phyloP scores from a whole-genome alignment of 2,329 filamentous ascomycete genomes.

The Stromatinia cepivora region DNA sequence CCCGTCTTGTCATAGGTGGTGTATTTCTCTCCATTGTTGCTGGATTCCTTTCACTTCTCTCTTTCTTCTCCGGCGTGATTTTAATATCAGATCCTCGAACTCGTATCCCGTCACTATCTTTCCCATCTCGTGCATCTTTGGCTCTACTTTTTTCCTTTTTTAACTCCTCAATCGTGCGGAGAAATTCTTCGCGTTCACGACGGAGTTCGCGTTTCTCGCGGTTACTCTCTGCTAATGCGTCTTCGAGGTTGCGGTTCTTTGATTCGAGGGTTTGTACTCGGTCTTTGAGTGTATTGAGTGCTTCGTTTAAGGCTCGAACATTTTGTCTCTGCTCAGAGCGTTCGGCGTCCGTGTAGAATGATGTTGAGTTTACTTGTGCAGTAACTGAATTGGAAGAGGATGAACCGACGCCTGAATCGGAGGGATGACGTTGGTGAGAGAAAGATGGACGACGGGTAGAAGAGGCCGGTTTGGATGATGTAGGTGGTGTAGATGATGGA shows the following conservation, averaged over 20 bases:
- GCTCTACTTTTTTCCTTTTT: constrained; percentile 7
- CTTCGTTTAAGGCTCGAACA: constrained; percentile 7
- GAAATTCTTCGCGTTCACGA: constrained; percentile 13
- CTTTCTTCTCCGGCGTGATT: constrained; percentile 7
- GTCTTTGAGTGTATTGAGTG: constrained; percentile 13
- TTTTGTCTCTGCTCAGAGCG: constrained; percentile 5
- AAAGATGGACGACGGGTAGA: constrained; percentile 1
- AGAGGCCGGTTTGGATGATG: not conserved
- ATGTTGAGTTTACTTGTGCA: constrained; percentile 1
- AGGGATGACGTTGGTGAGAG: constrained; percentile 8
- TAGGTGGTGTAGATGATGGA: not conserved
- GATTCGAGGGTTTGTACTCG: constrained; percentile 9
- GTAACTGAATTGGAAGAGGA: constrained; percentile 12
- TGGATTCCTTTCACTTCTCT: not conserved
- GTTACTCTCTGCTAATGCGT: constrained; percentile 17
- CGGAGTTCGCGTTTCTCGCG: constrained; percentile 18
- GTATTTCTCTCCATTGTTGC: constrained; percentile 4
- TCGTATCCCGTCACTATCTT: constrained; percentile 14
- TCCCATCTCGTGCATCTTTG: not conserved
- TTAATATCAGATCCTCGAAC: not conserved
- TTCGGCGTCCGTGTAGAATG: not conserved
- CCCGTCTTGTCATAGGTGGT: constrained; percentile 9
- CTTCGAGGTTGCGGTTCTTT: constrained; percentile 18
- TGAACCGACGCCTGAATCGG: constrained; percentile 16
- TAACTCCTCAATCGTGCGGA: not conserved